These are phyloP conservation scores for Danielia oregonensis DNA, from an alignment of 805 yeast species.

Conservation along the genomic window DNA sequence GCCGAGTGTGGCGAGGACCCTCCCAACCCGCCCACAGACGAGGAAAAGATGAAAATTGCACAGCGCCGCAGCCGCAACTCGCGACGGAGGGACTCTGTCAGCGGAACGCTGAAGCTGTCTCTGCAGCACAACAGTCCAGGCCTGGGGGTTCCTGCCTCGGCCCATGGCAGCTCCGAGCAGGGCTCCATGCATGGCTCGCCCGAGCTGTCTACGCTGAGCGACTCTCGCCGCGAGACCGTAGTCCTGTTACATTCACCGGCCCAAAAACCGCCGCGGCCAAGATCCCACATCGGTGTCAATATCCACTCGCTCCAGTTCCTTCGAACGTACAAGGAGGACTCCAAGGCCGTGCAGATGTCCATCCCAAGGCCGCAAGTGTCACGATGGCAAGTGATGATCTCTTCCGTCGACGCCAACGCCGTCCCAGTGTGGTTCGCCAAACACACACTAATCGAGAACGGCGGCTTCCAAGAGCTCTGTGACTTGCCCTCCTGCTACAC, in stretches of 20 bases:
- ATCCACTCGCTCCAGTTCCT: too few relatives aligned
- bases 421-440: conserved; percentile 3
- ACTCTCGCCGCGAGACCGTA: conserved; percentile 1
- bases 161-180: not conserved
- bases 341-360: too few relatives aligned
- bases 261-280: too few relatives aligned
- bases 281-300: not conserved
- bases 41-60: conserved; percentile 30
- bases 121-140: not conserved
- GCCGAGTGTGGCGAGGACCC: conserved; percentile 38
- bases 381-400: too few relatives aligned
- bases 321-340: too few relatives aligned
- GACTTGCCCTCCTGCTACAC: conserved; percentile 11
- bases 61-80: conserved; percentile 17
- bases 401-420: not conserved
- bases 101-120: not conserved
- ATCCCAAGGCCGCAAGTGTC: too few relatives aligned
- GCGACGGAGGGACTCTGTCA: not conserved
- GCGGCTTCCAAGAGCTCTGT: conserved; percentile 9
- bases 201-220: not conserved
- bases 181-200: not conserved
- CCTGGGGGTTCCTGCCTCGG: too few relatives aligned
- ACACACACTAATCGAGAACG: conserved; percentile 7
- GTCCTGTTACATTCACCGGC: conserved; percentile 2
- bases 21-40: conserved; percentile 43